Percentiles rank a stretch among this genome's conserved stretches.
Evolutionary conservation across 75 land plant species (phyloP).

Genomic region (Selaginella moellendorffii): DNA sequence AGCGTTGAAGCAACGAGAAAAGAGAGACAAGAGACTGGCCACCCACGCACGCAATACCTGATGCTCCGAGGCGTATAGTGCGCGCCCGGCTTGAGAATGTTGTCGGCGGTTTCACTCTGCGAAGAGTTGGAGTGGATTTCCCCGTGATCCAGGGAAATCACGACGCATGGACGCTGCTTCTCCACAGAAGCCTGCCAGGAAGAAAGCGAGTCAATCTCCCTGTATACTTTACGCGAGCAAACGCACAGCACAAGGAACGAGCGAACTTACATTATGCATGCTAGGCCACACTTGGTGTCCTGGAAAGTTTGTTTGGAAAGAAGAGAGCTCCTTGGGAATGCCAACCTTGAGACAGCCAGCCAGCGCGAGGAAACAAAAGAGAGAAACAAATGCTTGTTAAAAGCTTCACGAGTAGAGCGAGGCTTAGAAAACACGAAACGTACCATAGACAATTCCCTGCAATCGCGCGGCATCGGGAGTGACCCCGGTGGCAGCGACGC

Average conservation of each 20-base stretch:
- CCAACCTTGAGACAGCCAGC: neutral
- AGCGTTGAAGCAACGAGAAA: neutral
- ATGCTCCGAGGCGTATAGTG: neutral
- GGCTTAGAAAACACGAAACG: no score
- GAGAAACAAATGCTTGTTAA: no score
- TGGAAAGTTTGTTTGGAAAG: neutral
- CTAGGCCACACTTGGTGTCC: neutral
- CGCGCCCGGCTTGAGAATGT: neutral
- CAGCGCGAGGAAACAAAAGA: neutral
- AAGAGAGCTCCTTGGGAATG: neutral
- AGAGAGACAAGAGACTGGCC: neutral
- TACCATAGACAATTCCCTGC: neutral
- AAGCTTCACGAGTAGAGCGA: no score
- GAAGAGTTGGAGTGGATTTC: neutral
- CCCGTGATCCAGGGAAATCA: neutral
- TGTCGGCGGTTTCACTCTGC: conserved; percentile 1
- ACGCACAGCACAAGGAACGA: neutral
- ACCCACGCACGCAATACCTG: neutral
- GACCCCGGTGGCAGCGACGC: neutral
- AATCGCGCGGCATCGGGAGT: neutral
- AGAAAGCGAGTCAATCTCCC: neutral
- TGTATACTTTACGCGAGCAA: neutral
- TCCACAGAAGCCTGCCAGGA: neutral
- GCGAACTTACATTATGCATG: neutral
- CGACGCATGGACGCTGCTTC: neutral